Conservation (phyloP, 257 asterid genomes). For the Gynochthodes officinalis region DNA sequence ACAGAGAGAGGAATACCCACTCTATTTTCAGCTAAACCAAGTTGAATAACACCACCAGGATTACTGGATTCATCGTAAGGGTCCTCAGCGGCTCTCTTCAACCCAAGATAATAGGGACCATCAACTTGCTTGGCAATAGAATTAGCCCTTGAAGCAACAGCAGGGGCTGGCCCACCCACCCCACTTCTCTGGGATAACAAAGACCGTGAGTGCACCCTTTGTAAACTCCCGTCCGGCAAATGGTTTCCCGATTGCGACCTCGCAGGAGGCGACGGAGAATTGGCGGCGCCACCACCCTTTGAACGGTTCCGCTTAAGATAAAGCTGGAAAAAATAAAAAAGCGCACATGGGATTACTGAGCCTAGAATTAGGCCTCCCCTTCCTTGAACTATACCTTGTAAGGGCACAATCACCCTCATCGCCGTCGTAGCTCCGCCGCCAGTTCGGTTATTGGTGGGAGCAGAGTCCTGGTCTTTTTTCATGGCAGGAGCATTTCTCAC, state of each 20-base stretch:
- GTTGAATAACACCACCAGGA: conserved; percentile 61
- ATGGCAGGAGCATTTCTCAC: conserved; percentile 34
- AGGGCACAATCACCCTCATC: conserved; percentile 81
- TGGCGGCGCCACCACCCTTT: conserved; percentile 13
- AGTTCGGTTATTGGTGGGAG: conserved; percentile 24
- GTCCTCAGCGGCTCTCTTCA: conserved; percentile 45
- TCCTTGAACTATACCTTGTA: conserved; percentile 67
- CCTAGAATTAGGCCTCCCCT: conserved; percentile 65
- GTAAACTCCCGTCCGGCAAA: conserved; percentile 35
- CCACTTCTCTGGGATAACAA: conserved; percentile 42
- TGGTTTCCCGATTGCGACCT: conserved; percentile 25
- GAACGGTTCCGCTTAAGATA: conserved; percentile 44
- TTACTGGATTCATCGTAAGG: conserved; percentile 41
- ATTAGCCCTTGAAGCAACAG: conserved; percentile 46
- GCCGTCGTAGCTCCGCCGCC: conserved; percentile 45
- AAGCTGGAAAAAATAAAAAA: conserved; percentile 62
- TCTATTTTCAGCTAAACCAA: conserved; percentile 51
- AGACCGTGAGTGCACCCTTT: conserved; percentile 52
- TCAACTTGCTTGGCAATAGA: conserved; percentile 38
- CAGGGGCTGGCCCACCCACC: conserved; percentile 31
- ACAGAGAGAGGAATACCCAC: conserved; percentile 31
- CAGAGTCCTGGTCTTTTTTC: conserved; percentile 28
- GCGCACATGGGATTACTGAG: conserved; percentile 65
- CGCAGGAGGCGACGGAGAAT: conserved; percentile 22
- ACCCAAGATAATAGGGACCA: conserved; percentile 37